Evolutionary conservation across 225 moss, liverwort and hornwort species (phyloP).

Genomic region (Straminergon stramineum): DNA sequence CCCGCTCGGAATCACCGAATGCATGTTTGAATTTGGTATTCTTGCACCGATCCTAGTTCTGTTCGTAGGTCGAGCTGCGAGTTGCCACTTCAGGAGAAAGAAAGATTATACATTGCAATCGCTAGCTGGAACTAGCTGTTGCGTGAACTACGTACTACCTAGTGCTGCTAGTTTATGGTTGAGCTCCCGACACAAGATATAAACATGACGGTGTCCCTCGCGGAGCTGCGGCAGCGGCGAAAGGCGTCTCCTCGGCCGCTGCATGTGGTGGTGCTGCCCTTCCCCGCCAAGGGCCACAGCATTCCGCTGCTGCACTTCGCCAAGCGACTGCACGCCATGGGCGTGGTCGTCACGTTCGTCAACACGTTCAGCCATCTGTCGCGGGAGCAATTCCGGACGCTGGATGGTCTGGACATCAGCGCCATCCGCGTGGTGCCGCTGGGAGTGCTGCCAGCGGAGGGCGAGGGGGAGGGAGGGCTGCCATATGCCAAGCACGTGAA

Average conservation of each 20-base stretch:
- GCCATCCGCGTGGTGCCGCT: slow-evolving; percentile 6
- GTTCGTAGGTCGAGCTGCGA: background rate
- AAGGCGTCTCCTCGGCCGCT: background rate
- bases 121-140: background rate
- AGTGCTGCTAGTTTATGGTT: background rate
- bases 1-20: background rate
- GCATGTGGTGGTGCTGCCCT: slow-evolving; percentile 13
- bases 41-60: too few species aligned
- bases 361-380: slow-evolving; percentile 11
- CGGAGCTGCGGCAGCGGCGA: background rate
- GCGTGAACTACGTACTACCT: background rate
- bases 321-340: background rate
- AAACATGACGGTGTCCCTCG: background rate
- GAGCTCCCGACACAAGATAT: background rate
- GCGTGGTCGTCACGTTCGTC: slow-evolving; percentile 8
- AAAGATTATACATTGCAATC: background rate
- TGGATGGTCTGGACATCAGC: background rate
- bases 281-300: slow-evolving; percentile 20
- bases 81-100: background rate
- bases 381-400: background rate
- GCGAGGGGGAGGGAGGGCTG: background rate
- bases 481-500: background rate
- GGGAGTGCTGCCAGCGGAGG: background rate
- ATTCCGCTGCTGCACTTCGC: slow-evolving; percentile 21
- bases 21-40: too few species aligned